These are phyloP conservation scores for Lophium mytilinum DNA, from an alignment of 495 filamentous ascomycete species.

Conservation along the genomic window DNA sequence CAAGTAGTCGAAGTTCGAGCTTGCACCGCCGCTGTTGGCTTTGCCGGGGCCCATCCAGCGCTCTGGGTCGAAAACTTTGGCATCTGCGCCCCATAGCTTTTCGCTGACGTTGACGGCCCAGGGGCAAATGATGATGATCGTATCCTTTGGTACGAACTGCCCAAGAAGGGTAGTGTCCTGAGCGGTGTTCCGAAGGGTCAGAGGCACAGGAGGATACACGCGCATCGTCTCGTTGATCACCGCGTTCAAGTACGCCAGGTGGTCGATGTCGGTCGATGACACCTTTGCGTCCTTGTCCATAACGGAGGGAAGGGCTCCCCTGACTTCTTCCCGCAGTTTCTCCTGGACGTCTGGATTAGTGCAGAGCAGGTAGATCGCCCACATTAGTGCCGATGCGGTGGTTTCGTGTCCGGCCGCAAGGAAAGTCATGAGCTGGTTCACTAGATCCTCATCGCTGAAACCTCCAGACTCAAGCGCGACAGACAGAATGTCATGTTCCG, in stretches of 20 bases:
- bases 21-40: constrained; percentile 35
- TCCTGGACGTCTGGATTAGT: constrained; percentile 49
- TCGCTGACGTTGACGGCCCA: constrained; percentile 35
- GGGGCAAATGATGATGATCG: constrained; percentile 42
- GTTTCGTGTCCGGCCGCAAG: constrained; percentile 86
- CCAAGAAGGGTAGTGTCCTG: constrained; percentile 55
- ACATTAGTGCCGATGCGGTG: constrained; percentile 52
- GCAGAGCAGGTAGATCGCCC: constrained; percentile 53
- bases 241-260: constrained; percentile 52
- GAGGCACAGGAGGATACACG: constrained; percentile 49
- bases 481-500: constrained; percentile 70
- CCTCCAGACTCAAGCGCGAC: constrained; percentile 69
- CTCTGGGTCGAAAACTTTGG: constrained; percentile 39
- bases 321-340: constrained; percentile 53
- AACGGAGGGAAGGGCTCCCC: constrained; percentile 53
- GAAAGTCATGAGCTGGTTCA: constrained; percentile 94
- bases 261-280: constrained; percentile 44
- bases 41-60: constrained; percentile 31
- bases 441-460: constrained; percentile 71
- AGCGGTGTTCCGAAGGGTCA: constrained; percentile 55
- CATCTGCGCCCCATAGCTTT: constrained; percentile 34
- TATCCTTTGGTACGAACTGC: constrained; percentile 49
- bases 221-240: constrained; percentile 54
- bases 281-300: constrained; percentile 39
- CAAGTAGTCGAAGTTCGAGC: constrained; percentile 33